phyloP scores from a whole-genome alignment of 257 asterid species.

The Leptodermis oblonga region DNA sequence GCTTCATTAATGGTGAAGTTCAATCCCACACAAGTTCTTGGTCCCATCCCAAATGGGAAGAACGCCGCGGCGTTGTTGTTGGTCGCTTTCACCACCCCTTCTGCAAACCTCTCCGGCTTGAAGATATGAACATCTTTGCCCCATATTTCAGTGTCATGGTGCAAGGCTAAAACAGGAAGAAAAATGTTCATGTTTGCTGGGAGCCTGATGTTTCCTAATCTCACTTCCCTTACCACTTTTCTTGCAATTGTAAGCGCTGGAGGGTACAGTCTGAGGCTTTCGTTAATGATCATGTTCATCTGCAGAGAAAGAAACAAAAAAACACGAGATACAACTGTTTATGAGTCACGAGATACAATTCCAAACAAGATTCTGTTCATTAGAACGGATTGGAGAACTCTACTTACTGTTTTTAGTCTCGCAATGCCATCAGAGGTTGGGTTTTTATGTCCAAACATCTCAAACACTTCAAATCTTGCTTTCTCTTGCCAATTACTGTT shows the following conservation, averaged over 20 bases:
- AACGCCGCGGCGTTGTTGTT: conserved; percentile 41
- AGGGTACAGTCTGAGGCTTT: conserved; percentile 59
- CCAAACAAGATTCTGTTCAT: no score
- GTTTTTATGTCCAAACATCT: conserved; percentile 26
- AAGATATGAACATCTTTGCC: conserved; percentile 55
- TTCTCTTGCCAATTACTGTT: conserved; percentile 63
- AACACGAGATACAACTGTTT: no score
- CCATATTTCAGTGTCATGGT: conserved; percentile 57
- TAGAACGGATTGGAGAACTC: no score
- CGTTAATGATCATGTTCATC: conserved; percentile 60
- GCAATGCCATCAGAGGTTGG: conserved; percentile 49
- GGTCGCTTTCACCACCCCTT: conserved; percentile 38
- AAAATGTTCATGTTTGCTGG: conserved; percentile 5
- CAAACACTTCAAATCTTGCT: conserved; percentile 50
- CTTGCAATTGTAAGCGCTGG: conserved; percentile 54
- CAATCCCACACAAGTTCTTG: conserved; percentile 62
- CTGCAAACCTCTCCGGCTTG: conserved; percentile 52
- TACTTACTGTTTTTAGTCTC: conserved; percentile 52
- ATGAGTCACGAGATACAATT: no score
- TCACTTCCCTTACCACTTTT: conserved; percentile 32
- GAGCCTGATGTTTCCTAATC: conserved; percentile 29
- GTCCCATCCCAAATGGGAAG: conserved; percentile 65
- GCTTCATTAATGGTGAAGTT: conserved; percentile 52
- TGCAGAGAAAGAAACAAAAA: conserved; percentile 2
- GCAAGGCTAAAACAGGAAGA: conserved; percentile 48